A percentile compares a stretch with the other conserved stretches of the same genome.
These are phyloP conservation scores for Tetradesmus lagerheimii DNA, from an alignment of 139 green algal genomes.

Conservation along the genomic window DNA sequence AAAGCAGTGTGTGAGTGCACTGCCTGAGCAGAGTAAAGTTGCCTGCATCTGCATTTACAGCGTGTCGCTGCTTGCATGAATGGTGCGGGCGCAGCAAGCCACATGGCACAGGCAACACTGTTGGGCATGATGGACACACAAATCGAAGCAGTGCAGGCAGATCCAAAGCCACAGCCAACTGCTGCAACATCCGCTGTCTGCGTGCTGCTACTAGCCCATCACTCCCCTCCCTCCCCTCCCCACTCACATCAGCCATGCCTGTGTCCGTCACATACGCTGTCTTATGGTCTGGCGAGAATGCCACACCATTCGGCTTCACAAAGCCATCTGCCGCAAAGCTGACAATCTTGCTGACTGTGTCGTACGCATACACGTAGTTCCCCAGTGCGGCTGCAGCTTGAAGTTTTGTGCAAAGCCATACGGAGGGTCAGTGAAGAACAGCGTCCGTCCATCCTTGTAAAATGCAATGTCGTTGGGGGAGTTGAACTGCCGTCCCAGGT, in stretches of 20 bases:
- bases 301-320: conserved; percentile 46
- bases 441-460: conserved; percentile 22
- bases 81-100: background rate
- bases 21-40: too few species aligned
- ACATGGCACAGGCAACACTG: background rate
- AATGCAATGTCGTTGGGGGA: conserved; percentile 33
- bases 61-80: background rate
- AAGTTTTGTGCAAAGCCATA: conserved; percentile 49
- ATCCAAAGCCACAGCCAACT: too few species aligned
- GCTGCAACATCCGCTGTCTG: too few species aligned
- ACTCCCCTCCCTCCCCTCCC: too few species aligned
- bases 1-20: background rate
- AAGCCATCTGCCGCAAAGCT: conserved; percentile 39
- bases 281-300: conserved; percentile 39
- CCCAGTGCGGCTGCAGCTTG: conserved; percentile 37
- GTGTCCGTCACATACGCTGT: conserved; percentile 38
- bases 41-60: background rate
- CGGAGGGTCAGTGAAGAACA: conserved; percentile 44
- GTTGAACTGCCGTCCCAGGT: conserved; percentile 42
- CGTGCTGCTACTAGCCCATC: too few species aligned
- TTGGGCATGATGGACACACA: too few species aligned
- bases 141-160: too few species aligned
- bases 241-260: conserved; percentile 45
- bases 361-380: conserved; percentile 31
- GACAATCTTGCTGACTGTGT: conserved; percentile 20